Conservation (phyloP, 2,329 filamentous ascomycete genomes). For the Pyrenochaeta sp. region DNA sequence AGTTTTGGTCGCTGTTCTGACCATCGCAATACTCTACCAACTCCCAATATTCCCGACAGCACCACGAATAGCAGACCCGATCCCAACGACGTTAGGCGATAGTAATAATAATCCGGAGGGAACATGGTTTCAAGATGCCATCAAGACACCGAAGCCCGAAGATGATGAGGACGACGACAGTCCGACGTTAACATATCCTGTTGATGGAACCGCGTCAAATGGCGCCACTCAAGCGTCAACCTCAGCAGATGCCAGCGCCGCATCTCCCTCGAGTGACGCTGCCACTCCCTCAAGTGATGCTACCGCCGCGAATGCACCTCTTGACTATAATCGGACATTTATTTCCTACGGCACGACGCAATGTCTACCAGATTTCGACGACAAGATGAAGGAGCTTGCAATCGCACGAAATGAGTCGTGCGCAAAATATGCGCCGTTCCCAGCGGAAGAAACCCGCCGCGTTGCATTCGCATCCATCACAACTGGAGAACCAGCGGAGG, state of each 20-base stretch:
- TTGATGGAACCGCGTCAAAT: background rate
- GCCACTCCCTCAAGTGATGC: background rate
- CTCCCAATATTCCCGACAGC: constrained; percentile 4
- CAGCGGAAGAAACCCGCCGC: constrained; percentile 15
- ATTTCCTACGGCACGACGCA: constrained; percentile 23
- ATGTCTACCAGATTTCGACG: constrained; percentile 23
- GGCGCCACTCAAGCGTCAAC: background rate
- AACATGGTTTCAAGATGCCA: constrained; percentile 12
- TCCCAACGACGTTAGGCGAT: constrained; percentile 3
- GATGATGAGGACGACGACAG: constrained; percentile 1
- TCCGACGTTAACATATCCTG: constrained; percentile 2
- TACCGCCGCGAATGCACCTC: background rate
- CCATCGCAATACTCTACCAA: constrained; percentile 14
- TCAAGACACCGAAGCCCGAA: constrained; percentile 6
- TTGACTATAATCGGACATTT: constrained; percentile 15
- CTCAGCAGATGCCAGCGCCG: background rate
- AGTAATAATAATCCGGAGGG: background rate
- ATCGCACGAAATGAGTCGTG: constrained; percentile 20
- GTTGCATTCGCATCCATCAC: constrained; percentile 50
- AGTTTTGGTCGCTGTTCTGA: constrained; percentile 7
- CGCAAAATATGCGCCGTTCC: constrained; percentile 22
- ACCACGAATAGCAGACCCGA: constrained; percentile 1
- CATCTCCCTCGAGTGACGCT: background rate
- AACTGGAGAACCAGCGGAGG: constrained; percentile 38
- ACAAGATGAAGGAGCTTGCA: constrained; percentile 14